Evolutionary conservation across 2,329 filamentous ascomycete genomes (phyloP), one percentile per base, ranked within the genome.

Genomic region (Pseudocercospora vitis): DNA sequence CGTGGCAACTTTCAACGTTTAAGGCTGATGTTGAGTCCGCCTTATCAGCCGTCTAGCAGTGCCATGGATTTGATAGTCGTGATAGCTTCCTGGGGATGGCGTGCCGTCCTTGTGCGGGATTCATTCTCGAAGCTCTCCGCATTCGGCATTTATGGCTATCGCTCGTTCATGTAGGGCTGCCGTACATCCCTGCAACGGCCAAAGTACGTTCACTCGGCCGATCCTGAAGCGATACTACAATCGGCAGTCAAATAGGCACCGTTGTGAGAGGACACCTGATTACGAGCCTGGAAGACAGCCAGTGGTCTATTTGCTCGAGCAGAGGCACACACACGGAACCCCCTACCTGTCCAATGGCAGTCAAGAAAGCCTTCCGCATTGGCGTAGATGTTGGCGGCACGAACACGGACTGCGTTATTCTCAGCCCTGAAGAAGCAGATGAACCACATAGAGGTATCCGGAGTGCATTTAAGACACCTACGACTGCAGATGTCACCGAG

Each of bases 401-500:
- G 8, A 46, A 46, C 24, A 46, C 42, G 7, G 42, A 31, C 14
- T 46, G 42, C 26, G 42, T 46, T 12, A 31, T 46, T 2, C 28
- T 46, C 24, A 46, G 31, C 23, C 42, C 42, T 3, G 42, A 46
- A 46, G 42, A 46, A 46, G 24, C 24, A 46, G 19, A 46, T 4
- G 21, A 46, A 7, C 7, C 24, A 29, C 42, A 46, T 46, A 28
- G 42, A 12, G 42, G 42, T 18, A 46, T 46, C 19, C 12, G 42
- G 7, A 46, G 42, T 19, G 28, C 42, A 9, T 46, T 46, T 24
- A 46, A 46, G 42, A 46, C 42, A 46, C 42, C 42, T 14, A 46
- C 42, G n/a, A 46, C 42, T 14, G 12, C 23, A 18, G 24, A 46
- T 29, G 42, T 46, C 26, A 46, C 42, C n/a, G 28, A 19, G 31